Percentiles rank a stretch among this genome's conserved stretches.
These are phyloP conservation scores for Cercospora beticola DNA, from an alignment of 2,329 filamentous ascomycete genomes.

Conservation along the genomic window DNA sequence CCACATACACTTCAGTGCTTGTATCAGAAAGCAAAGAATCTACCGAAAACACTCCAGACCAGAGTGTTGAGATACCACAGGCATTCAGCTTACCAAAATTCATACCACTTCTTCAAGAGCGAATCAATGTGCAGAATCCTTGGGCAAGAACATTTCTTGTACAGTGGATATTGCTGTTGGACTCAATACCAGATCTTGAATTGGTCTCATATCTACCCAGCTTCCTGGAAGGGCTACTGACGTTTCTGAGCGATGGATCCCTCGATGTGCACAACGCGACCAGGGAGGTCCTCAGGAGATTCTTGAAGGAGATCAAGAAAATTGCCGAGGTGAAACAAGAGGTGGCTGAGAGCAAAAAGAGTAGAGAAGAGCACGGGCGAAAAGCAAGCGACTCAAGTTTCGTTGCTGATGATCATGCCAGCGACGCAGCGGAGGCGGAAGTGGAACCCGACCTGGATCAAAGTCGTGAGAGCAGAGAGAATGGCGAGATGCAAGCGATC, in stretches of 20 bases:
- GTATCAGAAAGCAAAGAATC: constrained; percentile 53
- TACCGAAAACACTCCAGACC: constrained; percentile 38
- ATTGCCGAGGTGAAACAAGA: constrained; percentile 91
- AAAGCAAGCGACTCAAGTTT: constrained; percentile 30
- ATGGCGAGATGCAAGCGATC: constrained; percentile 20
- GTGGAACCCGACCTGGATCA: constrained; percentile 20
- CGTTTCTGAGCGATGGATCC: constrained; percentile 88
- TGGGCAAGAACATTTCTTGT: constrained; percentile 95
- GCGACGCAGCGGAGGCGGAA: constrained; percentile 14
- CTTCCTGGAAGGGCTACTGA: constrained; percentile 84
- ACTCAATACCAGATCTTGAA: constrained; percentile 95
- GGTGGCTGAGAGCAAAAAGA: constrained; percentile 79
- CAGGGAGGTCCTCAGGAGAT: constrained; percentile 82
- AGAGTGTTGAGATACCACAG: constrained; percentile 62
- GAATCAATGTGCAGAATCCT: constrained; percentile 90
- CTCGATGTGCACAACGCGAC: constrained; percentile 93
- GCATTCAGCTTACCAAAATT: constrained; percentile 90
- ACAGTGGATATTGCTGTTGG: constrained; percentile 89
- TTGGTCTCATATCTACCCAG: constrained; percentile 89
- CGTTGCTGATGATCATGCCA: constrained; percentile 12
- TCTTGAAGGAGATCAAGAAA: constrained; percentile 88
- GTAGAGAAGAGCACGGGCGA: constrained; percentile 49
- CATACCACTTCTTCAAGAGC: constrained; percentile 88
- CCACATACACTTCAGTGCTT: constrained; percentile 88
- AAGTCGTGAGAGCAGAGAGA: constrained; percentile 25